Evolutionary conservation across 768 basidiomycete genomes (phyloP), one percentile per base, ranked within the genome.

Genomic region (Roridomyces roridus): DNA sequence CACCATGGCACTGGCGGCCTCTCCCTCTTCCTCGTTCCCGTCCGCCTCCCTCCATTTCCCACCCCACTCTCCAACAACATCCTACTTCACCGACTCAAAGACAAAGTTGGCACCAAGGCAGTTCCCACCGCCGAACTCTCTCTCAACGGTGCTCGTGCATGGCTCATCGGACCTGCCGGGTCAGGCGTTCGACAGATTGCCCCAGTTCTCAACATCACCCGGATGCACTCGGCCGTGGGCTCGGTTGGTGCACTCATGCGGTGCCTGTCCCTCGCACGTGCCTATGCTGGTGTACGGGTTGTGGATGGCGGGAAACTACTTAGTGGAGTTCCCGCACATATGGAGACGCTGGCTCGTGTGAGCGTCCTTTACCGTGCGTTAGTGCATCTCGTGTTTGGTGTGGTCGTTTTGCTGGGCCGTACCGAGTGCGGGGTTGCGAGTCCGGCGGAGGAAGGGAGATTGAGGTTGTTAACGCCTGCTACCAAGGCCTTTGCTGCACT

Each of bases 101-200:
- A 88, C 67, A 92, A 92, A 71, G 77, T 91, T 24, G 89, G 91
- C 4, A 92, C 91, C 1, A 82, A 86, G 52, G 74, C 81, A 17
- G 70, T 92, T 12, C 90, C 89, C 0, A 92, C 90, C 4, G 89
- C 89, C 1, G 89, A 92, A 69, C 79, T 91, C 39, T 82, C 80
- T 18, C 72, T 92, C 21, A 74, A 83, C 46, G 76, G 74, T 29
- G 70, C 87, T 0, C 77, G 82, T 46, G 90, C 76, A 1, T 87
- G 86, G 67, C 83, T 87, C 44, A 70, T 92, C 31, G 88, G 90
- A 3, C 57, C 66, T 2, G n/a, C 69, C 76, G 28, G 80, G 84
- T 49, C 72, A 84, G 26, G 90, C 90, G 21, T 80, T 91, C 53
- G 85, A 84, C 68, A 79, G 58, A 89, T 91, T 53, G 73, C 85